Evolutionary conservation across 345 rosid genomes (phyloP).

Genomic region (Ceriops tagal): DNA sequence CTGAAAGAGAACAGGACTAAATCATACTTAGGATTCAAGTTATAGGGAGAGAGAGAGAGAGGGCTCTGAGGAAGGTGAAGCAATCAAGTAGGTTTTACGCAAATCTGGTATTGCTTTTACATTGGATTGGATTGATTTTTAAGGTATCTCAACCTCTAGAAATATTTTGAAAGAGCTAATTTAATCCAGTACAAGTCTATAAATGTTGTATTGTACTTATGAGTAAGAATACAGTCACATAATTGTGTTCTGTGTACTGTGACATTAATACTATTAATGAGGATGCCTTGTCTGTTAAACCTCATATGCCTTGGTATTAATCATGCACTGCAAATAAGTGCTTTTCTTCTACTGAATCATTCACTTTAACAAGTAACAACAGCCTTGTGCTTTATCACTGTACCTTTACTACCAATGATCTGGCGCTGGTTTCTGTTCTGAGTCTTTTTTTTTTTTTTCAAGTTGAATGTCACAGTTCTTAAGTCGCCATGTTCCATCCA

Average conservation of each 20-base stretch:
- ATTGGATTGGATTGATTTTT: conserved; percentile 46
- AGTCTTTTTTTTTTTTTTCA: too few relatives aligned
- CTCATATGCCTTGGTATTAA: not conserved
- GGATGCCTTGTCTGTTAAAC: conserved; percentile 1
- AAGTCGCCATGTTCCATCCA: too few relatives aligned
- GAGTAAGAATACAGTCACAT: conserved; percentile 17
- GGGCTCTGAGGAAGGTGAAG: conserved; percentile 41
- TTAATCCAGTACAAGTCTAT: conserved; percentile 16
- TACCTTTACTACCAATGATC: too few relatives aligned
- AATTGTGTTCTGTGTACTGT: not conserved
- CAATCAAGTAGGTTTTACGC: conserved; percentile 65
- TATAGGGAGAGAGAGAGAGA: conserved; percentile 30
- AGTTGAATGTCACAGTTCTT: too few relatives aligned
- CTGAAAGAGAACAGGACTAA: conserved; percentile 33
- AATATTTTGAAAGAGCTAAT: not conserved
- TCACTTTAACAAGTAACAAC: too few relatives aligned
- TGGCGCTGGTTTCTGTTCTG: too few relatives aligned
- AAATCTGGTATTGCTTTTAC: conserved; percentile 53
- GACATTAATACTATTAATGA: not conserved
- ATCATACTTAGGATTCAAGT: conserved; percentile 58
- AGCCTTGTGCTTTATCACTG: too few relatives aligned
- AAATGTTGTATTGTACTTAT: conserved; percentile 16
- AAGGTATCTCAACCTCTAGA: conserved; percentile 40
- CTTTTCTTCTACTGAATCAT: too few relatives aligned
- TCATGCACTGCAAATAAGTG: too few relatives aligned